A percentile compares a stretch with the other conserved stretches of the same genome.
phyloP scores from a whole-genome alignment of 1,284 basidiomycete genomes.

The Tilletia setariae region DNA sequence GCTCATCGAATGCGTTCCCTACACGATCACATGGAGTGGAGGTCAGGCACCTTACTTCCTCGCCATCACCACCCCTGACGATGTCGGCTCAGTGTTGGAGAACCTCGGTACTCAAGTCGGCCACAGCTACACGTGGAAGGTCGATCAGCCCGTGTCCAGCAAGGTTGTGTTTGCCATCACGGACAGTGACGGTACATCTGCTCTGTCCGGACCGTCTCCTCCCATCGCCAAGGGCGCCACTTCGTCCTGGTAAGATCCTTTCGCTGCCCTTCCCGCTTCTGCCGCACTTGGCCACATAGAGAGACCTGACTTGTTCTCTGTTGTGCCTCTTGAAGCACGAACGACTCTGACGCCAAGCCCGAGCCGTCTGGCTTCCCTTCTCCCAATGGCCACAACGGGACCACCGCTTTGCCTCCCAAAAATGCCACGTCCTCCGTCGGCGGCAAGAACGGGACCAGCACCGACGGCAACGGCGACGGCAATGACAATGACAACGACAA shows the following conservation, averaged over 20 bases:
- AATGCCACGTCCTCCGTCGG: no score
- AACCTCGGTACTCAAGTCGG: not conserved
- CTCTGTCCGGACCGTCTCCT: conserved; percentile 25
- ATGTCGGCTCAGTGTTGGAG: not conserved
- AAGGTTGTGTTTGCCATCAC: conserved; percentile 28
- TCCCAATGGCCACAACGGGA: no score
- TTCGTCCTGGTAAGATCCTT: conserved; percentile 21
- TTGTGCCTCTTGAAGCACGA: no score
- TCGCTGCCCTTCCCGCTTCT: no score
- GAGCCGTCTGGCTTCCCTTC: no score
- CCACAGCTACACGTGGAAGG: not conserved
- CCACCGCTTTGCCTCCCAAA: no score
- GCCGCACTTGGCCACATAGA: no score
- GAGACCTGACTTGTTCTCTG: no score
- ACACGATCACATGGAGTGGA: conserved; percentile 30
- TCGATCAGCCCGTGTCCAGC: conserved; percentile 21
- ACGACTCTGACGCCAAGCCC: no score
- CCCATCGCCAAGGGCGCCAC: conserved; percentile 26
- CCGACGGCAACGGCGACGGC: no score
- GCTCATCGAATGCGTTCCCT: conserved; percentile 38
- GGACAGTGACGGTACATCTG: conserved; percentile 23
- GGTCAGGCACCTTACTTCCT: conserved; percentile 1
- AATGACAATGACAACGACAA: no score
- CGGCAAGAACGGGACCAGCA: no score
- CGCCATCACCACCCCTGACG: conserved; percentile 8